Base-by-base conservation (phyloP, 805 yeast genomes). In the Candida krabiensis region DNA sequence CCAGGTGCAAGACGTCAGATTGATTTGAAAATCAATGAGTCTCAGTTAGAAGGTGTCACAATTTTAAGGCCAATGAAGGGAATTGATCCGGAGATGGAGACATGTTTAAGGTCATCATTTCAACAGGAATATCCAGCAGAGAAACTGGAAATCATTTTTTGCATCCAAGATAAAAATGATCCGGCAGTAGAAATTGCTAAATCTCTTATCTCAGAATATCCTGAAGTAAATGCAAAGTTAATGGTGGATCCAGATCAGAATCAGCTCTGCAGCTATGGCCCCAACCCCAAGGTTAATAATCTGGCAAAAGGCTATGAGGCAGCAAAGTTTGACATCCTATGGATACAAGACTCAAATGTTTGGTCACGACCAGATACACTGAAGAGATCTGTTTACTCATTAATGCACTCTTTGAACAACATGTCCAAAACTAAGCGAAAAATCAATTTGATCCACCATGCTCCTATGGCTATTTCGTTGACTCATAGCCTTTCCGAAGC, bases 221-320 rank as follows among this genome's bases (percentile, higher is more conserved):
- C 86, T 0, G 55, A 69, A 2, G 66, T 80, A 5, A 79, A 83
- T 50, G 73, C 87, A 15, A 69, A 69, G 44, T 63, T 88, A 4
- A 54, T 86, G 43, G 59, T 83, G 2, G 83, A 79, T 30, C 29
- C 40, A 4, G 61, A 66, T 37, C 45, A 48, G 14, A 62, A 50
- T 4, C 41, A 46, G 6, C 63, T 61, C 24, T 74, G 67, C 38
- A 72, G 72, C 47, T 83, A 67, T 52, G 96, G 96, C 2, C 93
- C 95, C 4, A 88, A 88, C 52, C 96, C 96, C 5, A 88, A 88
- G 61, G 86, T 88, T 38, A 86, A 87, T 61, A 88, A 88, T 60
- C 65, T 88, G 31, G 80, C 88, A n/a, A 85, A 85, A 58, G 96
- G 95, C 5, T 86, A 82, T 54, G 58, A 66, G 27, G 60, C 60